Base-by-base conservation (phyloP, 2,329 filamentous ascomycete genomes). In the Colletotrichum theobromicola region DNA sequence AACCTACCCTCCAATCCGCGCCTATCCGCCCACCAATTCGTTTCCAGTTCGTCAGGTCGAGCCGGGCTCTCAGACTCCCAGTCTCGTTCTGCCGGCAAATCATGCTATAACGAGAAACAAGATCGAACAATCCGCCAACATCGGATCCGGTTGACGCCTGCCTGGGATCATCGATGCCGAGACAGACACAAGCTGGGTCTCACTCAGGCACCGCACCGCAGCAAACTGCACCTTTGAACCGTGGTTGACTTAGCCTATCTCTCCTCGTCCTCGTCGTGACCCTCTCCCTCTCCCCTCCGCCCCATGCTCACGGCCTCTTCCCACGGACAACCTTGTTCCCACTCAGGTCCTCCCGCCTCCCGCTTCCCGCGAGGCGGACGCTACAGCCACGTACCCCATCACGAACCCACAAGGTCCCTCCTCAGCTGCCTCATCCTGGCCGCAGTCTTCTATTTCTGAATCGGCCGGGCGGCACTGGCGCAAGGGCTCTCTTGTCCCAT, bases 321-420 rank as follows among this genome's bases (percentile, higher is more conserved):
- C 55, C 37, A 57, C 69, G 62, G 50, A 30, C 32, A 67, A 75
- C 68, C 72, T 63, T 67, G 68, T 67, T 57, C 63, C 30, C 61
- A 28, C 57, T 57, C 67, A 74, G 71, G 67, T 68, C 69, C 69
- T 73, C 73, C 73, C 70, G 60, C 66, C 61, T 75, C 73, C 73
- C 65, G 70, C 70, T 35, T 75, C 60, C 64, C 70, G 70, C 70
- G 37, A 65, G 70, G 70, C 69, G 60, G 70, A 74, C 64, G 73
- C 64, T 66, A 66, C 78, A 78, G 77, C 76, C 79, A 79, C 77
- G 70, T 76, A 76, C 76, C 70, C 74, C 71, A 71, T 75, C 62
- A 60, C 50, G 32, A 77, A 75, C 76, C 75, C 77, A 78, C 76
- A 66, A 60, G 58, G 42, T 50, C 71, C 67, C 72, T 76, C 75